Evolutionary conservation across 2,329 filamentous ascomycete species (phyloP), one percentile per base, ranked within the genome.

Genomic region (Chrysosphaeria jannelii): DNA sequence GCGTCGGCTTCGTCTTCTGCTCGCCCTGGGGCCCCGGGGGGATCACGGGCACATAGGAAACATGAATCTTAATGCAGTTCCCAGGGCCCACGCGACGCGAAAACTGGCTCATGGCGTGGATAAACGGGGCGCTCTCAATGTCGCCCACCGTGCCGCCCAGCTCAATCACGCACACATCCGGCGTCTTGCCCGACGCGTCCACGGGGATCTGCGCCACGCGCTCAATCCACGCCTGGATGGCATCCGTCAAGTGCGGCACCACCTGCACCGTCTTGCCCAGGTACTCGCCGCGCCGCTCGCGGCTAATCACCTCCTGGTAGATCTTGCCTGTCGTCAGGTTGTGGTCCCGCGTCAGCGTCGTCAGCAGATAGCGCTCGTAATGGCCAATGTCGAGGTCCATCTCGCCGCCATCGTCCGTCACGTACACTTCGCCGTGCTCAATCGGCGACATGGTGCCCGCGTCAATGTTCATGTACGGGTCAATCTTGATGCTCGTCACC

Each of bases 261-360:
- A 30, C 29, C 44, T 91, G 78, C 10, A 88, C 69, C 10, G 79
- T 78, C 43, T 70, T 66, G 33, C 81, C 81, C 8, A 93, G 58
- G 37, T 90, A 93, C 40, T 85, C 67, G 26, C 59, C 58, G 19
- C 45, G 44, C 13, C 57, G 47, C 38, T 62, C 57, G 29, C 61
- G 63, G 39, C 68, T 56, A 36, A 90, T 78, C 25, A 91, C 79
- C 36, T 71, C 63, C 38, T 75, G 57, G 47, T 91, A 93, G 34
- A 93, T 76, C 51, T 93, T 91, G 39, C 85, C 85, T 5, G 81
- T 90, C 4, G 85, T 97, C 45, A 97, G 89, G 46, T 93, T 93
- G 51, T 81, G 76, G 35, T 90, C 78, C 30, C 67, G 56, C 6
- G 64, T 75, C 29, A 93, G 55, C 26, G 67, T 72, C 32, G 81